Conservation (phyloP, 306 rosid genomes). For the apple (Malus domestica) region DNA sequence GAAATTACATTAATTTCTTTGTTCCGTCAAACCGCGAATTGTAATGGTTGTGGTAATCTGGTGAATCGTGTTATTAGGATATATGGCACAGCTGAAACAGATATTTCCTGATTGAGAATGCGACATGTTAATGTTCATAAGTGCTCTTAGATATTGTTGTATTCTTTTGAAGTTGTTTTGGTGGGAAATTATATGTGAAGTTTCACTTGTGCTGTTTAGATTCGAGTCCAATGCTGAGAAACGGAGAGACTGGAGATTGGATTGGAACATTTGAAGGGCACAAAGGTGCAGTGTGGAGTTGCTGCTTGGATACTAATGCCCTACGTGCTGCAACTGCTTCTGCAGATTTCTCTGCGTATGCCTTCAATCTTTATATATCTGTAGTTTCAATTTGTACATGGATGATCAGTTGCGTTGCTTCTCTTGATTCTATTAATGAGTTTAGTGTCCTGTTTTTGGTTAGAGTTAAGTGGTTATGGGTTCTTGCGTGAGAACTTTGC, state of each 20-base stretch:
- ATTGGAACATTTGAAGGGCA: slow-evolving; percentile 98
- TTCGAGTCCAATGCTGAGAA: slow-evolving; percentile 93
- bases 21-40: too few species aligned
- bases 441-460: neutral
- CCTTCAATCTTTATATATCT: neutral
- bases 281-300: slow-evolving; percentile 99
- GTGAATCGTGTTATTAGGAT: neutral
- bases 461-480: neutral
- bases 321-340: slow-evolving; percentile 95
- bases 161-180: neutral
- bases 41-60: neutral
- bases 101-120: neutral
- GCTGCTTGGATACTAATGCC: slow-evolving; percentile 92
- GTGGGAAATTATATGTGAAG: neutral
- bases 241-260: slow-evolving; percentile 99
- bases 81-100: neutral
- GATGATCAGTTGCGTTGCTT: neutral
- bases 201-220: slow-evolving; percentile 32
- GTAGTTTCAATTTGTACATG: neutral
- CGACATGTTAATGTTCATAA: neutral
- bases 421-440: neutral
- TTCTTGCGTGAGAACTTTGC: neutral
- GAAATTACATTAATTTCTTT: neutral
- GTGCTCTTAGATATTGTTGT: neutral
- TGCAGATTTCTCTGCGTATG: slow-evolving; percentile 94